Base-by-base conservation (phyloP, 257 asterid genomes). In the Handroanthus guayacan region DNA sequence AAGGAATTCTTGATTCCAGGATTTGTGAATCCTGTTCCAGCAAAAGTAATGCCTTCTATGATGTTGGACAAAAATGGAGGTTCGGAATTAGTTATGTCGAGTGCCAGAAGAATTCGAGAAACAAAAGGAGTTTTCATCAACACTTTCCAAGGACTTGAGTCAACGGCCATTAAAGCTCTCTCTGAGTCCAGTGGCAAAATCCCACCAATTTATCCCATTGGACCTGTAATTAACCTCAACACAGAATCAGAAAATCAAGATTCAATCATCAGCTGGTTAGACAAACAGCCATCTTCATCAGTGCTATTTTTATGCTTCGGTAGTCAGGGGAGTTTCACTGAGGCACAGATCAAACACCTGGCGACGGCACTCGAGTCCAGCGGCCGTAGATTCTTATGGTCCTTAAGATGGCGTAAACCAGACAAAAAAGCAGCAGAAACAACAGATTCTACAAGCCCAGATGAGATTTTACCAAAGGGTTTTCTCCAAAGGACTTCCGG, bases 61-160 rank as follows among this genome's bases (percentile, higher is more conserved):
- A 5, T 65, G 43, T 4, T 73, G 5, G 83, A 78, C 14, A 62
- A 63, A 78, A 47, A 44, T 17, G 71, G 41, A 9, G 75, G 31
- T 25, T 25, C 31, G 1, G 31, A 25, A 4, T 0, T 14, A 8
- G 52, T 79, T 57, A 11, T 75, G 69, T 18, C 37, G 1, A 34
- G 60, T 2, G 58, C 31, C 31, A 64, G 74, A 39, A 34, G 45
- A 18, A 71, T 52, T 71, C 39, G 57, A 9, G 67, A 78, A 18
- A 52, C 61, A 0, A 85, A 62, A 25, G 92, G 89, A 3, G 72
- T 89, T 2, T 57, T 89, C 5, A 50, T 85, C 20, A 89, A 89
- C 78, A 85, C 90, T 0, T 85, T 87, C 44, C 17, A 47, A 0
- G 92, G 84, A 11, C 82, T 89, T n/a, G 94, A 87, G 63, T 10